phyloP scores from a whole-genome alignment of 2,329 filamentous ascomycete genomes.

The Pleoardoris graminearum region DNA sequence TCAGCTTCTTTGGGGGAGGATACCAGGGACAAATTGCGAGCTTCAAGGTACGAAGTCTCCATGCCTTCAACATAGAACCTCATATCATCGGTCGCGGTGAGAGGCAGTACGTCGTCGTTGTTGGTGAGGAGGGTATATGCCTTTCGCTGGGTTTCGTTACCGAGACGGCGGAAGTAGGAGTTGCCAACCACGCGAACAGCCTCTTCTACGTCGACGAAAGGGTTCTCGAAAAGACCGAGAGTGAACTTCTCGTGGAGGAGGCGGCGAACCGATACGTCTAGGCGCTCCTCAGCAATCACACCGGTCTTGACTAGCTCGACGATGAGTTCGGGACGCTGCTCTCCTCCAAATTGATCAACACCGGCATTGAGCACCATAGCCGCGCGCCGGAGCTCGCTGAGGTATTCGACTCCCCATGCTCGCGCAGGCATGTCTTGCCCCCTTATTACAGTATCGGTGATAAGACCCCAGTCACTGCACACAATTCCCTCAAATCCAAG shows the following conservation, averaged over 20 bases:
- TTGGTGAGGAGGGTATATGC: slow-evolving; percentile 45
- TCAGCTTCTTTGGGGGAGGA: slow-evolving; percentile 46
- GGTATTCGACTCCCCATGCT: slow-evolving; percentile 56
- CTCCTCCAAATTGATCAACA: slow-evolving; percentile 58
- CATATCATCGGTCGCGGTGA: slow-evolving; percentile 19
- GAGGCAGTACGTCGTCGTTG: slow-evolving; percentile 35
- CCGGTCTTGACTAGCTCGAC: slow-evolving; percentile 51
- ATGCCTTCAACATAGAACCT: slow-evolving; percentile 46
- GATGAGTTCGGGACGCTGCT: slow-evolving; percentile 54
- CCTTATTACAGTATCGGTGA: slow-evolving; percentile 50
- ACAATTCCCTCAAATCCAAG: slow-evolving; percentile 59
- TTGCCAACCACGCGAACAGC: slow-evolving; percentile 51
- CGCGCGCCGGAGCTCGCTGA: slow-evolving; percentile 49
- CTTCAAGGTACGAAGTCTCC: slow-evolving; percentile 37
- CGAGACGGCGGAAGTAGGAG: slow-evolving; percentile 47
- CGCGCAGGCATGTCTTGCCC: slow-evolving; percentile 54
- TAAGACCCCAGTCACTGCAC: slow-evolving; percentile 57
- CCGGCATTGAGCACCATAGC: slow-evolving; percentile 55
- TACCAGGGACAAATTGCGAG: slow-evolving; percentile 41
- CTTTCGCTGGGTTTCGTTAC: slow-evolving; percentile 45
- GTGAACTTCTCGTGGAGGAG: slow-evolving; percentile 57
- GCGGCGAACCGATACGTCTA: slow-evolving; percentile 53
- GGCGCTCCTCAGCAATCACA: slow-evolving; percentile 48
- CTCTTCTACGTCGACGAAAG: slow-evolving; percentile 53
- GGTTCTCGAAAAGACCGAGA: slow-evolving; percentile 57